Evolutionary conservation across 2,329 filamentous ascomycete genomes (phyloP), one percentile per base, ranked within the genome.

Genomic region (Monilinia fructigena): DNA sequence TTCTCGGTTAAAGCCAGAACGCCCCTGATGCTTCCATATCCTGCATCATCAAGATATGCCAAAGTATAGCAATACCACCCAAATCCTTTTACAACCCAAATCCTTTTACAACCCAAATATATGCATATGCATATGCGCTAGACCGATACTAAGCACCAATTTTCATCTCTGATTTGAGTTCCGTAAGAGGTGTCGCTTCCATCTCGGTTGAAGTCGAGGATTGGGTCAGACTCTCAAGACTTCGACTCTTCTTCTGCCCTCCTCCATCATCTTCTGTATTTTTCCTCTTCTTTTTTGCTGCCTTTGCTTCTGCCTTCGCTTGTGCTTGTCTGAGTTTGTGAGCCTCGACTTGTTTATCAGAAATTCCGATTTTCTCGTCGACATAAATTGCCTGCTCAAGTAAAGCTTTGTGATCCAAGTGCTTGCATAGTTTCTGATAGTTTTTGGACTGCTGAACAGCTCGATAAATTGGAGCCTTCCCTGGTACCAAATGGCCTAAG

Each of bases 401-500:
- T 55, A 96, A 77, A 66, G 89, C 82, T 2, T 87, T 82, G 47
- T 91, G 82, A 0, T 83, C 86, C 40, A 98, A 78, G 1, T 83
- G 79, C 66, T 86, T 81, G 74, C 92, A 90, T 2, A 89, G 77
- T 63, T 90, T 87, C 11, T 79, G 80, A 74, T 97, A 97, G 72
- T 85, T 89, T 79, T 89, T 93, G 68, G 85, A 84, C 56, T 80
- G 78, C 69, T 85, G 86, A 71, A 95, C 82, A 4, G 81, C 77
- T 67, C 83, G 82, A 75, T 89, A 90, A 0, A 81, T 81, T 50
- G 84, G 81, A 58, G 86, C 82, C 76, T 93, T 96, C 20, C 93
- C 92, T 0, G 93, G 92, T 31, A 98, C 86, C 78, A 97, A 85
- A 77, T 97, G 92, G 53, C 86, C 86, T 38, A 99, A 85, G 42